Evolutionary conservation across 306 rosid species (phyloP).

Genomic region (Medicago lupulina): DNA sequence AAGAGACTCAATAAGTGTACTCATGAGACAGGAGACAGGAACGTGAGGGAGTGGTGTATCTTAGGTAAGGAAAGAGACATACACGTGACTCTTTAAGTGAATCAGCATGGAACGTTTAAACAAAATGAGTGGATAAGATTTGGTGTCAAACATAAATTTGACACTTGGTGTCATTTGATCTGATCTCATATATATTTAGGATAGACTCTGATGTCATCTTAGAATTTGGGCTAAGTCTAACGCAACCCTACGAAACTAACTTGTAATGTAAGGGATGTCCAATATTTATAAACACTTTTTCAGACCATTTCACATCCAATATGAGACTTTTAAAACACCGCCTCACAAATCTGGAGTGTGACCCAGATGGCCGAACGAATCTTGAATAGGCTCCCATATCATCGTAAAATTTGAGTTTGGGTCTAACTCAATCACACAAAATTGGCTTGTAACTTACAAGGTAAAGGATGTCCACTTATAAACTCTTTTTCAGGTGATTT

Average conservation of each 20-base stretch:
- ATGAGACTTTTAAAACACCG: too few species aligned
- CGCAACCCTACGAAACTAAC: neutral
- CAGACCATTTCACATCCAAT: neutral
- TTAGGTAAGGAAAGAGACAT: too few species aligned
- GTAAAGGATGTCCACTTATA: neutral
- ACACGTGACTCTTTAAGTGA: too few species aligned
- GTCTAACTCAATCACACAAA: neutral
- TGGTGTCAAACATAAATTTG: too few species aligned
- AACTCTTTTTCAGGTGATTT: neutral
- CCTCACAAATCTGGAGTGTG: too few species aligned
- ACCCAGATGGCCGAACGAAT: neutral
- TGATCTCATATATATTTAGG: neutral
- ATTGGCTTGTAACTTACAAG: neutral
- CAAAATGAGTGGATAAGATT: too few species aligned
- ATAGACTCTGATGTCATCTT: neutral
- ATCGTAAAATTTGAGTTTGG: neutral
- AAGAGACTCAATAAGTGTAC: too few species aligned
- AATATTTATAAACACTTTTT: neutral
- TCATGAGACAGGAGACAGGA: too few species aligned
- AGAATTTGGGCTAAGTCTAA: neutral
- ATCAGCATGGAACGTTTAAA: too few species aligned
- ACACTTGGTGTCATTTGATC: neutral
- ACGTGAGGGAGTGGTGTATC: too few species aligned
- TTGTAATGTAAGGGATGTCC: neutral
- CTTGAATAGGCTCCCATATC: neutral